Conservation (phyloP, 768 basidiomycete species). For the Peribolospora kevripleyi region DNA sequence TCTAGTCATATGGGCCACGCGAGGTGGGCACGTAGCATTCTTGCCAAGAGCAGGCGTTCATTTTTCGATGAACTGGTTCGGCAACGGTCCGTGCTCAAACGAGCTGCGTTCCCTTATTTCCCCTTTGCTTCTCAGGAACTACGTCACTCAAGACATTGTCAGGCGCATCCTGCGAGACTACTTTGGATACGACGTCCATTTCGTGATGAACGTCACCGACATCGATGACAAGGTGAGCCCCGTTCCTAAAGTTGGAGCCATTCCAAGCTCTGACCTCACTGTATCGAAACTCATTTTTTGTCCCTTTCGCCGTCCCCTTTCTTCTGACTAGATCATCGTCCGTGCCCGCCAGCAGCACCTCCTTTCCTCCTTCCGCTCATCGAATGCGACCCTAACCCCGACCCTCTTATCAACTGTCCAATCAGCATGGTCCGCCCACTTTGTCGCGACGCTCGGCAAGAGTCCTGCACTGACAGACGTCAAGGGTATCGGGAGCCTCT, state of each 20-base stretch:
- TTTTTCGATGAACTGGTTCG: not conserved
- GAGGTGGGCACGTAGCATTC: conserved; percentile 28
- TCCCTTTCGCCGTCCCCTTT: not conserved
- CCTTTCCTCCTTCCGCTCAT: conserved; percentile 17
- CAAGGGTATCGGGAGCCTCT: no score
- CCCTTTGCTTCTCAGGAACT: conserved; percentile 37
- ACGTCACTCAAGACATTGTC: conserved; percentile 81
- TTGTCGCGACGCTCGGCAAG: conserved; percentile 7
- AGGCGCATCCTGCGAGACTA: conserved; percentile 78
- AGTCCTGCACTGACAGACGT: no score
- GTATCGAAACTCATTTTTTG: not conserved
- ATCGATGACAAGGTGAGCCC: conserved; percentile 82
- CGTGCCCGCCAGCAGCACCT: conserved; percentile 43
- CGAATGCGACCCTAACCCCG: conserved; percentile 5
- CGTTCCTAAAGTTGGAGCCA: not conserved
- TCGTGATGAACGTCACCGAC: conserved; percentile 98
- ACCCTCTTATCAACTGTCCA: conserved; percentile 6
- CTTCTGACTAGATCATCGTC: conserved; percentile 49
- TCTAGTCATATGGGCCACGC: conserved; percentile 97
- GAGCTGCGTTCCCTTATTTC: not conserved
- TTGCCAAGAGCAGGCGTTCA: not conserved
- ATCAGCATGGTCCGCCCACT: conserved; percentile 13
- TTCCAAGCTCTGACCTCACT: not conserved
- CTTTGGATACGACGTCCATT: conserved; percentile 91
- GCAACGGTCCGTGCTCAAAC: not conserved